Conservation (phyloP, 306 rosid genomes). For the Cicer arietinum region DNA sequence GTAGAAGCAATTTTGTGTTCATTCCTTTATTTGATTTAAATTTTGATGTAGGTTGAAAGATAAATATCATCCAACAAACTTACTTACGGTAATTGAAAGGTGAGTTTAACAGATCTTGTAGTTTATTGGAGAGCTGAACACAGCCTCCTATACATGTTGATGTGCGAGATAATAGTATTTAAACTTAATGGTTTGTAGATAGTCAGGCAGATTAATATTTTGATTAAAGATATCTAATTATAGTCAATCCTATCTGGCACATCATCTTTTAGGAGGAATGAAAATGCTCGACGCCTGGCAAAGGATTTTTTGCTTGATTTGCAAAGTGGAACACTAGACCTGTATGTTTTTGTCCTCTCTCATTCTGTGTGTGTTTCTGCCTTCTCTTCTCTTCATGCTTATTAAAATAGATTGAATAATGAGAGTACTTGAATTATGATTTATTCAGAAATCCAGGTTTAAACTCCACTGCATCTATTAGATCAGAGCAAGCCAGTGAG, state of each 20-base stretch:
- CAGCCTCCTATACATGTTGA: constrained; percentile 23
- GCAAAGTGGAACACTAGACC: constrained; percentile 86
- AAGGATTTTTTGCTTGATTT: constrained; percentile 89
- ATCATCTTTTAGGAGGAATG: constrained; percentile 84
- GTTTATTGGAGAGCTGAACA: constrained; percentile 23
- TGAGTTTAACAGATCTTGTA: constrained; percentile 48
- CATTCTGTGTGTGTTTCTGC: not conserved
- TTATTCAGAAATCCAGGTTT: constrained; percentile 78
- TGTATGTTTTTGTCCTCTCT: constrained; percentile 59
- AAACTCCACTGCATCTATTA: constrained; percentile 61
- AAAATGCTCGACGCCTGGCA: constrained; percentile 77
- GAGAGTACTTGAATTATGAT: constrained; percentile 31
- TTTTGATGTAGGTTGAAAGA: constrained; percentile 79
- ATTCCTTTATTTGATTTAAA: constrained; percentile 40
- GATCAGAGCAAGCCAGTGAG: constrained; percentile 77
- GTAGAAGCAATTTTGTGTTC: constrained; percentile 49
- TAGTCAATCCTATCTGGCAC: constrained; percentile 33
- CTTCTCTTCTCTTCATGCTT: constrained; percentile 16
- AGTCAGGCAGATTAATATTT: constrained; percentile 11
- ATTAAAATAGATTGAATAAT: constrained; percentile 28
- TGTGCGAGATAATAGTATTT: not conserved
- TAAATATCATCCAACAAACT: constrained; percentile 96
- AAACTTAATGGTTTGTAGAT: constrained; percentile 18
- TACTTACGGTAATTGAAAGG: constrained; percentile 87
- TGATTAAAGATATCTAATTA: constrained; percentile 26